Evolutionary conservation across 1,139 yeast genomes (phyloP), one percentile per base, ranked within the genome.

Genomic region (Petasospora rhodanensis): DNA sequence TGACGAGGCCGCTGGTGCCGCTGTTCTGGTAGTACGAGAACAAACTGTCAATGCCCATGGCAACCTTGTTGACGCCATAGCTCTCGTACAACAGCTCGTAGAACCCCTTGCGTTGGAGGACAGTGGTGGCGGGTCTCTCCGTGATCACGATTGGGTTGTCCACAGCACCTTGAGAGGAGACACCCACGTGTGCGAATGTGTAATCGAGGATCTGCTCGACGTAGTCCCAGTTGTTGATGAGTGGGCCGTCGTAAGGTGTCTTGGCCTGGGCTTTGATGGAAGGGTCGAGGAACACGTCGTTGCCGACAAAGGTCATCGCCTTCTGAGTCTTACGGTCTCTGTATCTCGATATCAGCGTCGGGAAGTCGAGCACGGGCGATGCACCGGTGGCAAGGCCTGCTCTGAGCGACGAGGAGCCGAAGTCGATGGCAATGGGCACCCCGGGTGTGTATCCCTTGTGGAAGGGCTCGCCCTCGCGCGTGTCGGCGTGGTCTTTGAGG

Each of bases 141-240:
- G 82, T 79, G 68, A 91, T 64, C n/a, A 89, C 68, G 1, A 91
- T 57, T 1, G 97, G 97, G 48, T 84, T 86, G 34, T 79, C 73
- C 9, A 87, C 75, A 1, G 66, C 51, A 0, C 79, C 77, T 24
- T 60, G 52, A 11, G 84, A 70, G 14, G 60, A 54, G 3, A 85
- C 94, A 5, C 87, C 80, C 32, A 91, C 54, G 55, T 84, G 94
- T 38, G 78, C 73, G 54, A 91, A 81, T 0, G 91, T 68, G 53
- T 87, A 91, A 55, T 91, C 97, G 36, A 93, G 57, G 35, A 91
- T 73, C 36, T 69, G 72, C 55, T 93, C 98, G 7, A 82, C 72
- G 38, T 80, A 75, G 40, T 93, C 98, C 97, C 98, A 93, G 56
- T 89, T 91, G 18, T 94, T 79, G 22, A 91, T 66, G 46, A 86